These are phyloP conservation scores for Tricholoma hemisulphureum DNA, from an alignment of 768 basidiomycete species.

Conservation along the genomic window DNA sequence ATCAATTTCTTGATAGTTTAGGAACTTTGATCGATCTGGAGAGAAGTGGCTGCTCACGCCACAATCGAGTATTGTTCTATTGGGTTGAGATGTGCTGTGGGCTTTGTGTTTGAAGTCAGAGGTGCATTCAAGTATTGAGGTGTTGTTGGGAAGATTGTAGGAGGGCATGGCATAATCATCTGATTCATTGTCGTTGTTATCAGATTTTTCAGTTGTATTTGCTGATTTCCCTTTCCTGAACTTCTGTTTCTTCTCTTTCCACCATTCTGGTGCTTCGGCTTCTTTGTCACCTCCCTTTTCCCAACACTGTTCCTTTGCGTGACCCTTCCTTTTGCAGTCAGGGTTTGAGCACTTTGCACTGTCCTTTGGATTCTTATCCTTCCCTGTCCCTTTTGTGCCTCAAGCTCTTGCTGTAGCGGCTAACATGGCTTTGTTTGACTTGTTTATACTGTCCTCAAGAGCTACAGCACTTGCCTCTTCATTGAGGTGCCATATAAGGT, in stretches of 20 bases:
- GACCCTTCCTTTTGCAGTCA: not conserved
- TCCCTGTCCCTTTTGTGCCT: not conserved
- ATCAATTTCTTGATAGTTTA: slow-evolving; percentile 18
- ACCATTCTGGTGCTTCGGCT: not conserved
- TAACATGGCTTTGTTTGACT: not conserved
- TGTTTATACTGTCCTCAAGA: not conserved
- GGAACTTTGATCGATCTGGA: slow-evolving; percentile 14
- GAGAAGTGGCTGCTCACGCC: not conserved
- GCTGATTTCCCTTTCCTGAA: not conserved
- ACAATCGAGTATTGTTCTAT: not conserved
- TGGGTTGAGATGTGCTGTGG: not conserved
- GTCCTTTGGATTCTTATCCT: not conserved
- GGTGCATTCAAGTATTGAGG: not conserved
- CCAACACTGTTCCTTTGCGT: not conserved
- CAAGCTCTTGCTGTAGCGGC: not conserved
- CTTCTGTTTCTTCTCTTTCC: not conserved
- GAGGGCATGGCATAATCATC: not conserved
- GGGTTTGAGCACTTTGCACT: not conserved
- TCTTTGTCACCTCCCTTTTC: not conserved
- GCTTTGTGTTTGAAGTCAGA: not conserved
- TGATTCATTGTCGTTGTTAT: not conserved
- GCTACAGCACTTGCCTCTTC: not conserved
- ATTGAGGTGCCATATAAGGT: no score
- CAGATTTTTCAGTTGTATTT: not conserved
- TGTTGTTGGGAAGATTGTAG: not conserved